Evolutionary conservation across 805 yeast genomes (phyloP).

Genomic region (Candida mattraensis): DNA sequence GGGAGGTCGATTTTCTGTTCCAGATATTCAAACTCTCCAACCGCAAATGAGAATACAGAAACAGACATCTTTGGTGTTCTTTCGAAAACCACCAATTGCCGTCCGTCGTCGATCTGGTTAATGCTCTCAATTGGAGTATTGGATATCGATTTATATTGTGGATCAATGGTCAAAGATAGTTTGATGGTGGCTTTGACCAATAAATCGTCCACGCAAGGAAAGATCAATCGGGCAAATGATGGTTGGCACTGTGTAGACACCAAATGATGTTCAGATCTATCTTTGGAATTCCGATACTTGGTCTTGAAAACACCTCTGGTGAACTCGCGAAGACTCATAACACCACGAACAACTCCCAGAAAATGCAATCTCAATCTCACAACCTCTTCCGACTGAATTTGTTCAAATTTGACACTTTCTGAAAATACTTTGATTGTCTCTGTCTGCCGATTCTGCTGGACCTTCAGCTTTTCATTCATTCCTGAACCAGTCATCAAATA

Average conservation of each 20-base stretch:
- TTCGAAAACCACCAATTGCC: slow-evolving; percentile 44
- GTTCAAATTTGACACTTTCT: slow-evolving; percentile 26
- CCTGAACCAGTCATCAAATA: slow-evolving; percentile 22
- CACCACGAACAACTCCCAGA: slow-evolving; percentile 51
- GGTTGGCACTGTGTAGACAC: slow-evolving; percentile 78
- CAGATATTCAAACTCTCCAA: slow-evolving; percentile 64
- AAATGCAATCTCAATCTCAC: slow-evolving; percentile 36
- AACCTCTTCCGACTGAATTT: slow-evolving; percentile 4
- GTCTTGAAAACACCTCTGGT: slow-evolving; percentile 72
- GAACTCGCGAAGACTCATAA: slow-evolving; percentile 51
- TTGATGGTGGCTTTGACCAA: slow-evolving; percentile 50
- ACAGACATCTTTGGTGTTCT: slow-evolving; percentile 59
- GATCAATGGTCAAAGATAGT: slow-evolving; percentile 47
- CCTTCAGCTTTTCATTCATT: slow-evolving; percentile 16
- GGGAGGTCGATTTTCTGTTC: slow-evolving; percentile 36
- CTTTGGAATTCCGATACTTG: slow-evolving; percentile 51
- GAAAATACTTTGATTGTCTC: slow-evolving; percentile 36
- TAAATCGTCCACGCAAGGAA: slow-evolving; percentile 72
- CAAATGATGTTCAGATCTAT: slow-evolving; percentile 52
- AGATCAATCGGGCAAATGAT: slow-evolving; percentile 55
- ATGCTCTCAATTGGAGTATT: slow-evolving; percentile 41
- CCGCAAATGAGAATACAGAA: slow-evolving; percentile 64
- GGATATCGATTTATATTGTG: slow-evolving; percentile 50
- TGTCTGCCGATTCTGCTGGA: slow-evolving; percentile 39
- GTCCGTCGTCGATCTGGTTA: slow-evolving; percentile 15